These are phyloP conservation scores for Nitzschia palea DNA, from an alignment of 108 stramenopile species.

Conservation along the genomic window DNA sequence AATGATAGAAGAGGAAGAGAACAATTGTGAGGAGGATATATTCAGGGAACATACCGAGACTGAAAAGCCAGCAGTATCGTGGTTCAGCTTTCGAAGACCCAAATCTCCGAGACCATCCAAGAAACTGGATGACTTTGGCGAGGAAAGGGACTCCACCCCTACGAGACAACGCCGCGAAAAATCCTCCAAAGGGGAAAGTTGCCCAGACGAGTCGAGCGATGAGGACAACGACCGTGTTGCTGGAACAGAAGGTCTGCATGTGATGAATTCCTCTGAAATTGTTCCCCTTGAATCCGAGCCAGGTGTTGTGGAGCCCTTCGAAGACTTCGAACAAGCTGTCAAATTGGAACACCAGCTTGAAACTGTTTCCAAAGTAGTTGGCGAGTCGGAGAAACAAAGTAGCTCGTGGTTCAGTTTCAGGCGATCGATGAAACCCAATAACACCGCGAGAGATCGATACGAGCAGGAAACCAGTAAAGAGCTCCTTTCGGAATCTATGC, in stretches of 20 bases:
- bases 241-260: too few relatives aligned
- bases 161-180: not conserved
- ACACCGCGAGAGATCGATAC: not conserved
- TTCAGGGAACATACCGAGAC: not conserved
- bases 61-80: slow-evolving; percentile 11
- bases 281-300: not conserved
- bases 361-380: not conserved
- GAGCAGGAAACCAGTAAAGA: not conserved
- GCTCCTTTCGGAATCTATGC: not conserved
- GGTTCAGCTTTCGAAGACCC: slow-evolving; percentile 18
- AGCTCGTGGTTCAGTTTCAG: slow-evolving; percentile 33
- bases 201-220: too few relatives aligned
- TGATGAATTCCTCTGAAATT: too few relatives aligned
- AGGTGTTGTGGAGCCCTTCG: too few relatives aligned
- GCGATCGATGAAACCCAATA: slow-evolving; percentile 16
- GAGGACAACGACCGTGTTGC: too few relatives aligned
- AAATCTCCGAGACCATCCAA: slow-evolving; percentile 8
- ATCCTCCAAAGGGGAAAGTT: too few relatives aligned
- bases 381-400: not conserved
- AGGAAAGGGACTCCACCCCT: slow-evolving; percentile 3
- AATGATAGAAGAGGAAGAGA: not conserved
- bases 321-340: too few relatives aligned
- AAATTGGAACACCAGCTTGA: slow-evolving; percentile 3
- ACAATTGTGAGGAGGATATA: not conserved
- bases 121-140: not conserved